Conservation (phyloP, 177 flowering plant species). For the Telopea speciosissima region DNA sequence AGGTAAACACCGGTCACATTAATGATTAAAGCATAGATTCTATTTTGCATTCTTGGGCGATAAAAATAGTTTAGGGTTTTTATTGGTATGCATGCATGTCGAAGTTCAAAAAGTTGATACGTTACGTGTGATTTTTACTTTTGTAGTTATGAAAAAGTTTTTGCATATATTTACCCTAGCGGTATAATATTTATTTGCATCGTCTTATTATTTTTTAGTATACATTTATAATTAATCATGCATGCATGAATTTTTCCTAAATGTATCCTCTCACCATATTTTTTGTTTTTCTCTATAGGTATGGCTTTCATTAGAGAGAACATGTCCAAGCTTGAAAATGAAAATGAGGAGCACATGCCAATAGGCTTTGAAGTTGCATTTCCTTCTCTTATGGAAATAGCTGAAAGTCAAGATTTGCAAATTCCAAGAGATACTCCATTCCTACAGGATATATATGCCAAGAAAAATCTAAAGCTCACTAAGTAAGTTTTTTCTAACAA, state of each 20-base stretch:
- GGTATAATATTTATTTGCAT: too few species aligned
- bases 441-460: slow-evolving; percentile 50
- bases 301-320: slow-evolving; percentile 50
- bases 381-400: slow-evolving; percentile 71
- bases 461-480: slow-evolving; percentile 46
- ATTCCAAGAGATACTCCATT: slow-evolving; percentile 44
- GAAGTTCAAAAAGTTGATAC: too few species aligned
- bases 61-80: too few species aligned
- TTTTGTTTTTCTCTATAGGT: slow-evolving; percentile 30
- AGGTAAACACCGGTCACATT: slow-evolving; percentile 41
- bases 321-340: slow-evolving; percentile 53
- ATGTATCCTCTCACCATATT: background rate
- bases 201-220: too few species aligned
- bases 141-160: too few species aligned
- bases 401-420: slow-evolving; percentile 38
- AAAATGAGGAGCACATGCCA: slow-evolving; percentile 45
- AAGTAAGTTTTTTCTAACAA: slow-evolving; percentile 19
- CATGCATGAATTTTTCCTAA: background rate
- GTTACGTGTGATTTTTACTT: too few species aligned
- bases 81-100: too few species aligned
- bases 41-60: too few species aligned
- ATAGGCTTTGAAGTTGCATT: slow-evolving; percentile 88
- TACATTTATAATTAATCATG: too few species aligned
- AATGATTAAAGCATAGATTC: too few species aligned
- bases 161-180: too few species aligned